A percentile compares a stretch with the other conserved stretches of the same genome.
phyloP scores from a whole-genome alignment of 129 eudicot genomes.

The Flaveria brownii region DNA sequence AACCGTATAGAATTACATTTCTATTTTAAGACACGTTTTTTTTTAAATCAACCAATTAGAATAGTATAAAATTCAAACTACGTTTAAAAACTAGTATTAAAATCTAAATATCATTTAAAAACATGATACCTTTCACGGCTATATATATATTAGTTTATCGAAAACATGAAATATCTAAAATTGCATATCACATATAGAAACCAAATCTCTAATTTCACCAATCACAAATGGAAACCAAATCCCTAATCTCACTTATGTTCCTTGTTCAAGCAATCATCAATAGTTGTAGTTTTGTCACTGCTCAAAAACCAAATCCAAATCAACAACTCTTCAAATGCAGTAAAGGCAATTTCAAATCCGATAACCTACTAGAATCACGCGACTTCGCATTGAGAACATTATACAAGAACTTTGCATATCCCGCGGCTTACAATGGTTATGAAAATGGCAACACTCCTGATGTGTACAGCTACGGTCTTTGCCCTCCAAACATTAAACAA shows the following conservation, averaged over 20 bases:
- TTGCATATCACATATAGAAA: not conserved
- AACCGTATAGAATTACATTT: not conserved
- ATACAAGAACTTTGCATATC: no score
- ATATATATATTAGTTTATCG: not conserved
- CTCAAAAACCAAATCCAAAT: not conserved
- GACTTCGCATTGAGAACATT: not conserved
- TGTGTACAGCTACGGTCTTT: not conserved
- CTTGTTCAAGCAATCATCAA: slow-evolving; percentile 10
- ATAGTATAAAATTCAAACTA: no score
- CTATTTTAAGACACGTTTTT: not conserved
- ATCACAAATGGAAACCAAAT: not conserved
- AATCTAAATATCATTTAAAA: not conserved
- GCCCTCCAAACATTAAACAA: not conserved
- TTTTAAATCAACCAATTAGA: not conserved
- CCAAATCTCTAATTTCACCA: not conserved
- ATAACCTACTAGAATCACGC: not conserved
- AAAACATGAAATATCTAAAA: not conserved
- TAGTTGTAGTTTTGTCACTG: not conserved
- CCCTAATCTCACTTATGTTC: not conserved
- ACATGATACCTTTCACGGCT: not conserved
- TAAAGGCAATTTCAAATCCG: not conserved
- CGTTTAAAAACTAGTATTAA: no score
- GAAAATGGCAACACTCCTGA: no score
- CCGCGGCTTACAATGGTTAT: no score
- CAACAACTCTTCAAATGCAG: not conserved